Conservation (phyloP, 768 basidiomycete genomes). For the Ramaria sp. region DNA sequence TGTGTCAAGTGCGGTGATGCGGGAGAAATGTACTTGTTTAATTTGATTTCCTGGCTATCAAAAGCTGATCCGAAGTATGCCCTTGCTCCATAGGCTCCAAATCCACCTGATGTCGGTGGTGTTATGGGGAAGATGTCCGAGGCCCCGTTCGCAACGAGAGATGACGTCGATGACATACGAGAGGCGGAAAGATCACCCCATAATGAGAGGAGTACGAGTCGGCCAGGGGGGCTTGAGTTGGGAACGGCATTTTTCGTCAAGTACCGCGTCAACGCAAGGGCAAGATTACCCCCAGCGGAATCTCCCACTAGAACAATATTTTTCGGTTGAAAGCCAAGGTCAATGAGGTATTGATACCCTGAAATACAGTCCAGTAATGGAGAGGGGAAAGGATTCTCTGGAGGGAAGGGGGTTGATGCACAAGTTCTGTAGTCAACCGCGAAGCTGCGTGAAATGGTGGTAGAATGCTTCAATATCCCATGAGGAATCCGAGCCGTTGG, state of each 20-base stretch:
- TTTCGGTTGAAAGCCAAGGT: conserved; percentile 11
- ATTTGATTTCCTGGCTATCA: not conserved
- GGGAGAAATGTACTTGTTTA: conserved; percentile 1
- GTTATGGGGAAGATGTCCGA: not conserved
- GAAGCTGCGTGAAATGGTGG: conserved; percentile 38
- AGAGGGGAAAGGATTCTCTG: conserved; percentile 56
- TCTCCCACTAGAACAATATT: conserved; percentile 13
- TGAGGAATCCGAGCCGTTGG: conserved; percentile 33
- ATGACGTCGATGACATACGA: not conserved
- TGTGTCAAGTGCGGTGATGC: not conserved
- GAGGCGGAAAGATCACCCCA: conserved; percentile 11
- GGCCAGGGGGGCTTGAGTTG: conserved; percentile 8
- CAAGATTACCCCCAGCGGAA: conserved; percentile 15
- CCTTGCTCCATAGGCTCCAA: not conserved
- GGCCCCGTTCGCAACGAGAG: not conserved
- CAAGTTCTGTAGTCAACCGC: conserved; percentile 67
- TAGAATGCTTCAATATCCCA: conserved; percentile 36
- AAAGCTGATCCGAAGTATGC: conserved; percentile 1
- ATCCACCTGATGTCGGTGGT: too few relatives aligned
- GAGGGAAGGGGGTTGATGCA: conserved; percentile 29
- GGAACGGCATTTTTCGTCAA: conserved; percentile 15
- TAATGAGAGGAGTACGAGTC: conserved; percentile 13
- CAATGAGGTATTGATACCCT: conserved; percentile 61
- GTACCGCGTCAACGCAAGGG: conserved; percentile 28
- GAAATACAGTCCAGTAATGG: conserved; percentile 66